phyloP scores from a whole-genome alignment of 2,329 filamentous ascomycete species.

The Gliomastix tumulicola region DNA sequence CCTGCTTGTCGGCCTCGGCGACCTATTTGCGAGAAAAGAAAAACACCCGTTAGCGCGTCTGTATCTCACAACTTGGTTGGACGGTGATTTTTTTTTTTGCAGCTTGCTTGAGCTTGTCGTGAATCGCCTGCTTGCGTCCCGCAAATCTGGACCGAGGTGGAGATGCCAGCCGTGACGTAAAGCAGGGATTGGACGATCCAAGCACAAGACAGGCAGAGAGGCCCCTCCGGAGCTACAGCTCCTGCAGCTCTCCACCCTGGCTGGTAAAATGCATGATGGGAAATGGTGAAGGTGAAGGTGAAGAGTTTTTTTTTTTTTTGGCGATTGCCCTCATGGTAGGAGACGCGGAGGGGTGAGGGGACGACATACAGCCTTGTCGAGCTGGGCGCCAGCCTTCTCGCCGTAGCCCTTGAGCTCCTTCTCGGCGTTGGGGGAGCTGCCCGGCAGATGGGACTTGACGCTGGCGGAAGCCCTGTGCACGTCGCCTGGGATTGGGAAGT shows the following conservation, averaged over 20 bases:
- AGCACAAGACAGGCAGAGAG: too few relatives aligned
- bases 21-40: slow-evolving; percentile 2
- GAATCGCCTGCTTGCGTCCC: too few relatives aligned
- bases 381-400: slow-evolving; percentile 49
- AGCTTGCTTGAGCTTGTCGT: too few relatives aligned
- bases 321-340: too few relatives aligned
- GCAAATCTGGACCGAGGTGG: too few relatives aligned
- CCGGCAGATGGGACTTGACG: slow-evolving; percentile 59
- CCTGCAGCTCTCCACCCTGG: slow-evolving; percentile 1
- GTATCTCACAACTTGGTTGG: background rate
- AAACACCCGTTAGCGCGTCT: background rate
- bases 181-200: too few relatives aligned
- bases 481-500: slow-evolving; percentile 72
- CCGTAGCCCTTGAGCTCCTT: slow-evolving; percentile 48
- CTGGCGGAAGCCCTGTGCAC: slow-evolving; percentile 61
- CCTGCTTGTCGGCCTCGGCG: slow-evolving; percentile 55
- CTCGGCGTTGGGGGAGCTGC: slow-evolving; percentile 54
- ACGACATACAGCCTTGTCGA: slow-evolving; percentile 64
- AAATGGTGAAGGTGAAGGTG: too few relatives aligned
- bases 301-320: too few relatives aligned
- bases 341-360: too few relatives aligned
- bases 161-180: too few relatives aligned
- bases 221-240: slow-evolving; percentile 4
- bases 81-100: too few relatives aligned
- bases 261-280: too few relatives aligned